These are phyloP conservation scores for Apiotrichum sp. DNA, from an alignment of 1,284 basidiomycete genomes.

Conservation along the genomic window DNA sequence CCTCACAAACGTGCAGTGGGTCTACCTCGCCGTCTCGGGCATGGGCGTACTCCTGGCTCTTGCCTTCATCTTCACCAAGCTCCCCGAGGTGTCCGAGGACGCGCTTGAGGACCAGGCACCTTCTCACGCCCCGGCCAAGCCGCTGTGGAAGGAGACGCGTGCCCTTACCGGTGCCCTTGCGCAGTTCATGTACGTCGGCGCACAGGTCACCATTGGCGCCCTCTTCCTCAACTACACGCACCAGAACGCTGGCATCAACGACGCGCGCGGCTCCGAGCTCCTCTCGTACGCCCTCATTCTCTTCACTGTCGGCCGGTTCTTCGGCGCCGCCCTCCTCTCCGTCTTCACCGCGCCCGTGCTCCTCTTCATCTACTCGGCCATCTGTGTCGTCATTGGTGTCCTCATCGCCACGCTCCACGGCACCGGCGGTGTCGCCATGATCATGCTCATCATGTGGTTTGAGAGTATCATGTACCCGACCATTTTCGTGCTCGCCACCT, in stretches of 20 bases:
- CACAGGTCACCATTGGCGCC: conserved; percentile 66
- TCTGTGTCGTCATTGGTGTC: conserved; percentile 55
- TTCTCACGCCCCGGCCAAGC: not conserved
- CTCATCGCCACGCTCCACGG: conserved; percentile 55
- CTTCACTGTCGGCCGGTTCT: conserved; percentile 61
- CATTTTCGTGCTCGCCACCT: conserved; percentile 60
- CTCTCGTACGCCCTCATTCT: conserved; percentile 68
- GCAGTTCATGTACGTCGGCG: conserved; percentile 55
- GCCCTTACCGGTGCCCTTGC: conserved; percentile 56
- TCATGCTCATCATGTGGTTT: conserved; percentile 70
- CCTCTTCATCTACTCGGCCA: conserved; percentile 55
- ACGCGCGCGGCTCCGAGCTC: conserved; percentile 56
- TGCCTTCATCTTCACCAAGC: conserved; percentile 64
- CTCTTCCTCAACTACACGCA: conserved; percentile 65
- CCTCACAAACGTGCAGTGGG: conserved; percentile 70
- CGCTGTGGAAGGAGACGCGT: conserved; percentile 64
- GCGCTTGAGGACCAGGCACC: conserved; percentile 30
- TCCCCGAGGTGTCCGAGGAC: conserved; percentile 66
- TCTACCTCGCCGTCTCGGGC: conserved; percentile 68
- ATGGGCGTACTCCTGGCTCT: conserved; percentile 55
- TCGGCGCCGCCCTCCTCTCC: conserved; percentile 59
- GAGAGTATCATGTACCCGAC: conserved; percentile 57
- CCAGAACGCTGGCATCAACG: conserved; percentile 57
- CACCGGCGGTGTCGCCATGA: conserved; percentile 56
- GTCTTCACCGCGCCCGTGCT: conserved; percentile 60